Evolutionary conservation across 2,329 filamentous ascomycete genomes (phyloP).

Genomic region (Stylonectria norvegica): DNA sequence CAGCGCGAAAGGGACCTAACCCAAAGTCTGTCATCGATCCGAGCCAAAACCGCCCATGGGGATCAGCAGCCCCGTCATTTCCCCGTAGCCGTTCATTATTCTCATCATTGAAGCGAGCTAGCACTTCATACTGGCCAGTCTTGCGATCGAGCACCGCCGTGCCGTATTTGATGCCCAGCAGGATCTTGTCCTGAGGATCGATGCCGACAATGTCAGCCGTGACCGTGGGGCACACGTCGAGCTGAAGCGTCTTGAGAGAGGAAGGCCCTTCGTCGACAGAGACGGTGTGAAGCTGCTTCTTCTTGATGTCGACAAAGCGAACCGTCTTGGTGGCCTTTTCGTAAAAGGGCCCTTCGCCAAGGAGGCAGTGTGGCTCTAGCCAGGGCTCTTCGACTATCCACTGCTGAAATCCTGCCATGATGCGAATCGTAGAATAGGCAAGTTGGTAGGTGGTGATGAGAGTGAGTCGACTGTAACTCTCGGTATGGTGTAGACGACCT

Average conservation of each 20-base stretch:
- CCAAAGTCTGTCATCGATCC: conserved; percentile 79
- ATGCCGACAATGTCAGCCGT: conserved; percentile 75
- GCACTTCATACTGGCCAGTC: conserved; percentile 51
- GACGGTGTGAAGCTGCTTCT: conserved; percentile 69
- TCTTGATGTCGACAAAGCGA: conserved; percentile 81
- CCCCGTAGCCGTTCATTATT: conserved; percentile 56
- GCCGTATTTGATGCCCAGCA: conserved; percentile 78
- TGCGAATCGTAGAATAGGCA: conserved; percentile 5
- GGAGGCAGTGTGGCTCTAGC: conserved; percentile 59
- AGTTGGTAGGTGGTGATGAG: conserved; percentile 3
- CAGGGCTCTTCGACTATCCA: conserved; percentile 54
- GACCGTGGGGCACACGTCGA: conserved; percentile 56
- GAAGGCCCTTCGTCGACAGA: conserved; percentile 60
- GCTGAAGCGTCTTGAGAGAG: conserved; percentile 59
- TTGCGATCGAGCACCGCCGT: conserved; percentile 71
- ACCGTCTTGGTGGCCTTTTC: conserved; percentile 62
- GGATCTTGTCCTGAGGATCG: conserved; percentile 60
- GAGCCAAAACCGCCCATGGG: conserved; percentile 77
- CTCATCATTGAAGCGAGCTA: conserved; percentile 45
- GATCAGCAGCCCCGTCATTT: conserved; percentile 83
- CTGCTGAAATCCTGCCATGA: conserved; percentile 41
- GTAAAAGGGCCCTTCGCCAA: conserved; percentile 74
- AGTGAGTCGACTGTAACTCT: neutral
- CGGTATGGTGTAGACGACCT: neutral
- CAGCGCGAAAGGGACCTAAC: conserved; percentile 54